A percentile compares a stretch with the other conserved stretches of the same genome.
Evolutionary conservation across 371 early-diverging fungal genomes (phyloP).

Genomic region (Rhizomucor miehei): DNA sequence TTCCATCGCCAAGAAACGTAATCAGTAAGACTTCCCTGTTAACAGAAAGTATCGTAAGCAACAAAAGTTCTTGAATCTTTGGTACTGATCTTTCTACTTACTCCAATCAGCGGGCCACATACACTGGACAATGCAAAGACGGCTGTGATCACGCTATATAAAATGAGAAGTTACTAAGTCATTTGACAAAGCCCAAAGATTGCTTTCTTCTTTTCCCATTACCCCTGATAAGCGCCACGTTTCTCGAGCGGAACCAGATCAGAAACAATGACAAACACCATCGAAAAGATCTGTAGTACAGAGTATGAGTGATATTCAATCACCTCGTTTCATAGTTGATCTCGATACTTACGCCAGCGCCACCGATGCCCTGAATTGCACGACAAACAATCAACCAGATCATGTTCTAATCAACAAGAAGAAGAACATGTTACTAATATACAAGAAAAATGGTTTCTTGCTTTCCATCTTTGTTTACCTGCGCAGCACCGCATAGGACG

Average conservation of each 20-base stretch:
- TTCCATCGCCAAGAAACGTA: constrained; percentile 44
- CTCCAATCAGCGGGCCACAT: constrained; percentile 46
- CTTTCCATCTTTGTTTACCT: constrained; percentile 23
- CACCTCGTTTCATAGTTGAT: background rate
- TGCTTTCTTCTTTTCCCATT: background rate
- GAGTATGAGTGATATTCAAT: background rate
- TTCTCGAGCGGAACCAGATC: constrained; percentile 57
- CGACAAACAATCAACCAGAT: constrained; percentile 62
- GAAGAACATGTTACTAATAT: background rate
- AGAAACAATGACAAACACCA: constrained; percentile 61
- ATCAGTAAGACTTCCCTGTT: constrained; percentile 36
- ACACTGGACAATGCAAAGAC: constrained; percentile 49
- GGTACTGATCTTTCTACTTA: constrained; percentile 11
- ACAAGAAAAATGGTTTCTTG: background rate
- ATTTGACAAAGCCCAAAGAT: background rate
- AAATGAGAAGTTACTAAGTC: background rate
- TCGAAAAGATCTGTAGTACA: constrained; percentile 10
- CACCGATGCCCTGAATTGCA: constrained; percentile 63
- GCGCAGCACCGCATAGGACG: constrained; percentile 52
- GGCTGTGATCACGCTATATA: constrained; percentile 29
- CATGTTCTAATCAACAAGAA: constrained; percentile 32
- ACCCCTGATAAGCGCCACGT: constrained; percentile 58
- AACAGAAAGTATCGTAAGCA: background rate
- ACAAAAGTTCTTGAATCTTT: no score
- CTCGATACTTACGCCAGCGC: constrained; percentile 40